Evolutionary conservation across 1,284 basidiomycete genomes (phyloP), one percentile per base, ranked within the genome.

Genomic region (Moesziomyces antarcticus): DNA sequence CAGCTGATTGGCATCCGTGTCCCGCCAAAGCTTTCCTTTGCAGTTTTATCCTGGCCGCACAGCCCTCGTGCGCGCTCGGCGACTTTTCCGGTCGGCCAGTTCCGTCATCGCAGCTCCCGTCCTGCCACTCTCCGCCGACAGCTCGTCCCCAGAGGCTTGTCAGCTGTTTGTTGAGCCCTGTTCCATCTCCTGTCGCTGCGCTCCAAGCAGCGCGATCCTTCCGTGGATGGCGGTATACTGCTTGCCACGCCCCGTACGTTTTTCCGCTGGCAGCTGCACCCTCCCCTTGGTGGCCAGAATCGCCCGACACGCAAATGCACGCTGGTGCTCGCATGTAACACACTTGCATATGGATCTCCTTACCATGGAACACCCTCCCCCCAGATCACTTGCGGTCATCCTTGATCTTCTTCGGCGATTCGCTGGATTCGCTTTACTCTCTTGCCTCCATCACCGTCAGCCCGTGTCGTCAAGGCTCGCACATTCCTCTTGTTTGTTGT

Each of bases 281-380:
- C 37, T 50, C 22, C 43, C 43, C 44, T 43, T 20, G 37, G 22
- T 46, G 20, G 30, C 30, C 52, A 20, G 27, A 43, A 24, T 42
- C 45, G 47, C 37, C 50, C 21, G 24, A 46, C 41, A 35, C 52
- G 51, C 44, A 24, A 22, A 37, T 60, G 53, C 53, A 49, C 16
- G 52, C 30, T 21, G 40, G 37, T 37, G 16, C 49, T 48, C 64
- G 57, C 56, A 52, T 67, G n/a, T 52, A 42, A 62, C 58, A 61
- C 54, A 43, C 54, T 47, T 68, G 58, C 65, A 68, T 57, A 43
- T 41, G 27, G 54, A 37, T 62, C 65, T 41, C 65, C 65, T 68
- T 68, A 62, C 58, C 65, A 62, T 68, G 48, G 41, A 68, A 54
- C 54, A 48, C 20, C 50, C 53, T 52, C 42, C 14, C 24, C 33